phyloP scores from a whole-genome alignment of 768 basidiomycete species.

The Lanmaoa rubissima region DNA sequence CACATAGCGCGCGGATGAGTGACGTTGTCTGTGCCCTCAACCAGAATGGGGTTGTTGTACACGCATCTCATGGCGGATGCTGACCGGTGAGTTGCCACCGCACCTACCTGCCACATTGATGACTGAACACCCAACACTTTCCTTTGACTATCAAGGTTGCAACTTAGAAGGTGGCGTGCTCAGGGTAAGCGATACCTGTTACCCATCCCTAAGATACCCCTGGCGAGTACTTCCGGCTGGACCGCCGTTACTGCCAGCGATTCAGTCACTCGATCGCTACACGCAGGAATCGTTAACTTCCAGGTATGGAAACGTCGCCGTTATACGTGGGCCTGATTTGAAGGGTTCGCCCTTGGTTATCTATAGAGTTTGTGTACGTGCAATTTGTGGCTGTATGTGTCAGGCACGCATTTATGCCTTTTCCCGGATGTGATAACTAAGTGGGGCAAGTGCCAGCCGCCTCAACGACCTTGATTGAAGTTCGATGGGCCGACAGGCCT shows the following conservation, averaged over 20 bases:
- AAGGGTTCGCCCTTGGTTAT: conserved; percentile 12
- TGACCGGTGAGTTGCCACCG: conserved; percentile 25
- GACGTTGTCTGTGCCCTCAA: conserved; percentile 24
- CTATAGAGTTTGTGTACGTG: conserved; percentile 4
- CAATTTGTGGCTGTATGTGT: conserved; percentile 8
- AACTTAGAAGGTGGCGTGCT: conserved; percentile 18
- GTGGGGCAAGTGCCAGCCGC: conserved; percentile 8
- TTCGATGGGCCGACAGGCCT: conserved; percentile 9
- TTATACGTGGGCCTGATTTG: conserved; percentile 6
- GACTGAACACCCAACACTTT: conserved; percentile 5
- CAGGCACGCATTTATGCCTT: conserved; percentile 20
- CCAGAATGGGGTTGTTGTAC: conserved; percentile 11
- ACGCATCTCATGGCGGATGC: conserved; percentile 17
- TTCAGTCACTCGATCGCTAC: conserved; percentile 4
- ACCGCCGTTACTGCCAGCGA: conserved; percentile 4
- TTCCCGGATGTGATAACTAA: conserved; percentile 4
- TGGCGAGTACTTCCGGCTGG: conserved; percentile 17
- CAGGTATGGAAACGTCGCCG: conserved; percentile 9
- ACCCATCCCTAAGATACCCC: conserved; percentile 13
- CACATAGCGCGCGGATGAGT: conserved; percentile 12
- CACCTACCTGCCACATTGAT: conserved; percentile 20
- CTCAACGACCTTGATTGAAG: not conserved
- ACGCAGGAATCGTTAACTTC: conserved; percentile 1
- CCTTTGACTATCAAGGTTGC: conserved; percentile 19
- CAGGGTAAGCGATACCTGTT: conserved; percentile 18